These are phyloP conservation scores for Solanum appendiculatum DNA, from an alignment of 257 asterid species.

Conservation along the genomic window DNA sequence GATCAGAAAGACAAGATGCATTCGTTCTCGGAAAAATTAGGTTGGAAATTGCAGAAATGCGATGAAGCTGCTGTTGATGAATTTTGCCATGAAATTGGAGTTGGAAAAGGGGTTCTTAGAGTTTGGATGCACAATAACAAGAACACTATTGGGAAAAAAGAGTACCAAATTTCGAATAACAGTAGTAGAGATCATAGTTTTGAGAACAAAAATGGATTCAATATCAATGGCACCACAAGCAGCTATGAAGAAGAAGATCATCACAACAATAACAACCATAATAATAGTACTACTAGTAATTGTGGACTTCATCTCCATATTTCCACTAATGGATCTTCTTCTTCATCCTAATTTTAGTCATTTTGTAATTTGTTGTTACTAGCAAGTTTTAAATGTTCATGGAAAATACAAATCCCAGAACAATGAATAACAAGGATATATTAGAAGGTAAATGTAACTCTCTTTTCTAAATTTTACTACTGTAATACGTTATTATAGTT, in stretches of 20 bases:
- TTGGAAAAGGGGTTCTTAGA: conserved; percentile 20
- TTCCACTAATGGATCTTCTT: conserved; percentile 5
- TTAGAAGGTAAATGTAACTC: not conserved
- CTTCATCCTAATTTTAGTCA: conserved; percentile 12
- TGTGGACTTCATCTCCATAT: conserved; percentile 8
- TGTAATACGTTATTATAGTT: too few species aligned
- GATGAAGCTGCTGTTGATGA: conserved; percentile 5
- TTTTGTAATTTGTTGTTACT: not conserved
- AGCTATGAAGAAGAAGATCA: not conserved
- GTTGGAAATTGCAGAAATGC: conserved; percentile 15
- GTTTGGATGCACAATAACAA: conserved; percentile 51
- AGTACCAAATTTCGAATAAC: not conserved
- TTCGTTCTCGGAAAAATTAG: conserved; percentile 5
- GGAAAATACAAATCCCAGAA: not conserved
- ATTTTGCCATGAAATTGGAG: conserved; percentile 27
- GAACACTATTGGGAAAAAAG: conserved; percentile 7
- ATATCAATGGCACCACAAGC: not conserved
- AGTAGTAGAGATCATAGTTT: not conserved
- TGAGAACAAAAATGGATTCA: not conserved
- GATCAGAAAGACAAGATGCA: conserved; percentile 14
- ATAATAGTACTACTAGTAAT: not conserved
- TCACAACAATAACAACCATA: not conserved
- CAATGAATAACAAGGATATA: not conserved
- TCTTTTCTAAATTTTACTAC: not conserved
- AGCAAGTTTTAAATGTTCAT: not conserved